Conservation (phyloP, 2,329 filamentous ascomycete genomes). For the Trichoderma sp. region DNA sequence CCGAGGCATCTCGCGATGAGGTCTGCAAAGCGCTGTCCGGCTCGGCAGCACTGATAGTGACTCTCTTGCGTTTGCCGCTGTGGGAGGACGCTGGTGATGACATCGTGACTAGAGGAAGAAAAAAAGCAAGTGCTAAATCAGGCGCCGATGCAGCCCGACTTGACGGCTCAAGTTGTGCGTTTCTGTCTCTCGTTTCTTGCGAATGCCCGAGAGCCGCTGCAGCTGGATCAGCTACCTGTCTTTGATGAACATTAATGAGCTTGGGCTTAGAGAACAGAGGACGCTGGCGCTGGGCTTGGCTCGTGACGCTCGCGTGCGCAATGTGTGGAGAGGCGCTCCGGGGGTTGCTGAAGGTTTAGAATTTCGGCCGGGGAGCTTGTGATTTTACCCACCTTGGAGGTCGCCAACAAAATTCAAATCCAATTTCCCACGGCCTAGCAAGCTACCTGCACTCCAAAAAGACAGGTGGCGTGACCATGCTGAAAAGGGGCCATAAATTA, state of each 20-base stretch:
- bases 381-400: slow-evolving; percentile 19
- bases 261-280: neutral
- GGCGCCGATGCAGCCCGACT: slow-evolving; percentile 14
- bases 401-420: slow-evolving; percentile 3
- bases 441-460: slow-evolving; percentile 14
- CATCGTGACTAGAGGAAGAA: slow-evolving; percentile 45
- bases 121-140: neutral
- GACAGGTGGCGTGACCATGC: slow-evolving; percentile 21
- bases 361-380: slow-evolving; percentile 14
- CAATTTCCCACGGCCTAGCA: slow-evolving; percentile 18
- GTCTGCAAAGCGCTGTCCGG: slow-evolving; percentile 62
- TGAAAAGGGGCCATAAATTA: slow-evolving; percentile 15
- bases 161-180: neutral
- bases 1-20: slow-evolving; percentile 80
- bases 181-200: neutral
- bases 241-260: neutral
- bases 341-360: slow-evolving; percentile 19
- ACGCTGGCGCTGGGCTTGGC: neutral
- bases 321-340: slow-evolving; percentile 20
- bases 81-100: slow-evolving; percentile 58
- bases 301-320: slow-evolving; percentile 17
- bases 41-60: slow-evolving; percentile 49
- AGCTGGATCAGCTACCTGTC: neutral
- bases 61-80: slow-evolving; percentile 79
- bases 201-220: neutral